These are phyloP conservation scores for Argentina anserina DNA, from an alignment of 306 rosid genomes.

Conservation along the genomic window DNA sequence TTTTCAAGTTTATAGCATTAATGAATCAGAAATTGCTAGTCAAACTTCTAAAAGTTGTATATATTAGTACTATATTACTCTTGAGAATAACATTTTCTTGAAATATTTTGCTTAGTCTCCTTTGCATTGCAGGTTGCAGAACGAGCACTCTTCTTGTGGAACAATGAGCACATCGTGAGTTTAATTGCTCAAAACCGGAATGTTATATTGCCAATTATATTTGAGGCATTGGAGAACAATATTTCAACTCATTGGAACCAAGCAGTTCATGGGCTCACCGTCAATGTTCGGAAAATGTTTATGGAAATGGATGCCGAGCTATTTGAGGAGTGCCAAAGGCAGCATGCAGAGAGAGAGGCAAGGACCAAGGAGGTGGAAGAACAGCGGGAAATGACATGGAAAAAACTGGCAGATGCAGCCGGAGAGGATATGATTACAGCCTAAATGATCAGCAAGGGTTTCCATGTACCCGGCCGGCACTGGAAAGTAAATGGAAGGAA, in stretches of 20 bases:
- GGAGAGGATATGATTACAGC: constrained; percentile 49
- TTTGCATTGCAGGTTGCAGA: constrained; percentile 82
- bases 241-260: constrained; percentile 85
- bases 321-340: constrained; percentile 84
- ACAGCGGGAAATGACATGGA: constrained; percentile 70
- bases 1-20: not conserved
- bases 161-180: constrained; percentile 88
- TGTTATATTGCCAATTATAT: constrained; percentile 67
- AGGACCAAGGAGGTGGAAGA: constrained; percentile 59
- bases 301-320: constrained; percentile 86
- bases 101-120: not conserved
- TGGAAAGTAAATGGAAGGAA: constrained; percentile 33
- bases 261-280: constrained; percentile 83
- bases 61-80: not conserved
- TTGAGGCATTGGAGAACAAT: constrained; percentile 77
- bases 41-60: not conserved
- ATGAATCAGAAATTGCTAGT: not conserved
- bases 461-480: not conserved
- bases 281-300: constrained; percentile 87
- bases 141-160: constrained; percentile 91
- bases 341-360: constrained; percentile 55
- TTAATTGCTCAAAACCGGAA: constrained; percentile 88
- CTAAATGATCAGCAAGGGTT: constrained; percentile 18
- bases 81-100: not conserved
- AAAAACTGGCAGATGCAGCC: constrained; percentile 79